Percentiles rank a stretch among this genome's conserved stretches.
phyloP scores from a whole-genome alignment of 208 protist species.

The Porcisia deanei region DNA sequence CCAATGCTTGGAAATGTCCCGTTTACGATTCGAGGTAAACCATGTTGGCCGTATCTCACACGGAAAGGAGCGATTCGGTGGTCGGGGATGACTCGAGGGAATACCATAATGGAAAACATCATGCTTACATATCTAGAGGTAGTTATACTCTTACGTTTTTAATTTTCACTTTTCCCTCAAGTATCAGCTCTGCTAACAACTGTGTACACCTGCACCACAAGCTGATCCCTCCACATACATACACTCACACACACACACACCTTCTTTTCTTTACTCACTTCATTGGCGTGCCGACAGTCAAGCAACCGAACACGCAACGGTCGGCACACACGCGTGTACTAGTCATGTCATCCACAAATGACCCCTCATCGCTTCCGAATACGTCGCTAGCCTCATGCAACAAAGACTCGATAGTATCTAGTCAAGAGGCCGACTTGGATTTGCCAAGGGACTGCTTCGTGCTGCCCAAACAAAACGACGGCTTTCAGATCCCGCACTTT shows the following conservation, averaged over 20 bases:
- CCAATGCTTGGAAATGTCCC: too few relatives aligned
- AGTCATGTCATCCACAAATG: neutral
- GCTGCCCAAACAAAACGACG: slow-evolving; percentile 68
- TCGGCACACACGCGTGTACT: neutral
- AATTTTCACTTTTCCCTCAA: neutral
- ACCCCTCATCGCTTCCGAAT: neutral
- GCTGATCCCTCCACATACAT: neutral
- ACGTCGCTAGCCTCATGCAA: neutral
- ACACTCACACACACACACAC: neutral
- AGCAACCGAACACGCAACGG: neutral
- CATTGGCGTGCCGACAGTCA: neutral
- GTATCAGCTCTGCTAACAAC: neutral
- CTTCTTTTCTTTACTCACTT: neutral
- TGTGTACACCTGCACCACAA: neutral
- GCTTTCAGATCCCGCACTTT: slow-evolving; percentile 83
- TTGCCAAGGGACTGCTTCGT: slow-evolving; percentile 71
- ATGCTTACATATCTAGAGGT: too few relatives aligned
- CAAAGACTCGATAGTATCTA: slow-evolving; percentile 5
- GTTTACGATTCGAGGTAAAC: too few relatives aligned
- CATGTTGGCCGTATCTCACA: too few relatives aligned
- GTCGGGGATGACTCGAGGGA: too few relatives aligned
- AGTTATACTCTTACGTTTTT: neutral
- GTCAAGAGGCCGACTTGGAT: slow-evolving; percentile 22
- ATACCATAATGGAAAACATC: too few relatives aligned
- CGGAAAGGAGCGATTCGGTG: too few relatives aligned